phyloP scores from a whole-genome alignment of 345 rosid genomes.

The Linum trigynum region DNA sequence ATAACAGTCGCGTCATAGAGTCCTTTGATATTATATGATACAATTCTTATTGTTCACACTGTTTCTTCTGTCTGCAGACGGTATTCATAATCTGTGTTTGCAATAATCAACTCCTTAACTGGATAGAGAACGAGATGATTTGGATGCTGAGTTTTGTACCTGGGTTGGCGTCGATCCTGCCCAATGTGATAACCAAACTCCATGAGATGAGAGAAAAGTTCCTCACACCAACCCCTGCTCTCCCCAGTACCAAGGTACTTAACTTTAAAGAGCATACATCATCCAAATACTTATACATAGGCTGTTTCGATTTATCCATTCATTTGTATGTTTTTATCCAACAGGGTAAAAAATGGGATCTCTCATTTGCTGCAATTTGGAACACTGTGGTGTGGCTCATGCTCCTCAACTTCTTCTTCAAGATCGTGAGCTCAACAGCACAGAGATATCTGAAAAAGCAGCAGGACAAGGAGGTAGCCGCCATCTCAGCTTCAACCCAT shows the following conservation, averaged over 20 bases:
- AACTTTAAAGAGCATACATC: no score
- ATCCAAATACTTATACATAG: background rate
- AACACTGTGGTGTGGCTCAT: slow-evolving; percentile 91
- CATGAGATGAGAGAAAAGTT: slow-evolving; percentile 56
- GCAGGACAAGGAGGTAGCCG: slow-evolving; percentile 58
- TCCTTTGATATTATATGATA: no score
- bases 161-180: slow-evolving; percentile 52
- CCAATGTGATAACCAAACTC: slow-evolving; percentile 48
- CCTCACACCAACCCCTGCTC: slow-evolving; percentile 42
- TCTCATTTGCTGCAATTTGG: slow-evolving; percentile 78
- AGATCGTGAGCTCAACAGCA: slow-evolving; percentile 75
- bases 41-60: background rate
- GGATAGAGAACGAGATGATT: slow-evolving; percentile 89
- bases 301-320: background rate
- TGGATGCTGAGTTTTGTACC: slow-evolving; percentile 76
- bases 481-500: slow-evolving; percentile 17
- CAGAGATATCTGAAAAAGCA: slow-evolving; percentile 60
- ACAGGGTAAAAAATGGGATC: slow-evolving; percentile 73
- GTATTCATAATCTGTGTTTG: slow-evolving; percentile 84
- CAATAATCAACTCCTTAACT: slow-evolving; percentile 84
- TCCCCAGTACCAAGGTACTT: slow-evolving; percentile 51
- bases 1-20: no score
- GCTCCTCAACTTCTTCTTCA: slow-evolving; percentile 76
- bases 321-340: background rate
- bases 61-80: slow-evolving; percentile 39